Base-by-base conservation (phyloP, 2,329 filamentous ascomycete species). In the Venturia oleaginea region DNA sequence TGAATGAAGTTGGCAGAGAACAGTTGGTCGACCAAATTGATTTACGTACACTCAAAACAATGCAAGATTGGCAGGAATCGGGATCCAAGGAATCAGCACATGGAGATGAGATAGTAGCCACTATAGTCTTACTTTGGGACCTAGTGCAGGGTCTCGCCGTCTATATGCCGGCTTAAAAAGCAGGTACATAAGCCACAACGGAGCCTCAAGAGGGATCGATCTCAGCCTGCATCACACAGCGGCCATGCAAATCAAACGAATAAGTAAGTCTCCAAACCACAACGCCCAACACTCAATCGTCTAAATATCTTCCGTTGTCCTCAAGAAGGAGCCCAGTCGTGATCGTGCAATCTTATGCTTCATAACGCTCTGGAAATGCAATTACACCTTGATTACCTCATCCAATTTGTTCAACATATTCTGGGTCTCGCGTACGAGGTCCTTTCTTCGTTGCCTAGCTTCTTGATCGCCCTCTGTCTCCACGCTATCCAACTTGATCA, bases 401-500 rank as follows among this genome's bases (percentile, higher is more conserved):
- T 94, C 90, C 65, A 93, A 72, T 34, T 80, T 79, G 71, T 81
- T 86, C 68, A 94, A 74, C 54, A 89, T 77, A 13, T 78, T 82
- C 73, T 93, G 89, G 3, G 89, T 86, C 67, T 88, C 82, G 70
- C 80, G 84, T n/a, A 93, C 88, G 61, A 92, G 75, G 65, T 86
- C 87, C 77, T 89, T 92, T 71, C 90, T 79, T 72, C 79, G 83
- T 15, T 80, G 76, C 67, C 65, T 32, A 4, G 61, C 65, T 22
- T 48, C 65, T n/a, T 19, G 73, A 67, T 88, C 83, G 3, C 87
- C 87, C 59, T 86, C 85, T 0, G 85, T 85, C 66, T 91, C 87
- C 2, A 91, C 83, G 37, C 81, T 85, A 72, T 92, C 89, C 38
- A 89, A 74, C 75, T 91, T 93, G 68, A 94, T 76, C 43, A 93